Evolutionary conservation across 768 basidiomycete species (phyloP), one percentile per base, ranked within the genome.

Genomic region (Trametes elegans): DNA sequence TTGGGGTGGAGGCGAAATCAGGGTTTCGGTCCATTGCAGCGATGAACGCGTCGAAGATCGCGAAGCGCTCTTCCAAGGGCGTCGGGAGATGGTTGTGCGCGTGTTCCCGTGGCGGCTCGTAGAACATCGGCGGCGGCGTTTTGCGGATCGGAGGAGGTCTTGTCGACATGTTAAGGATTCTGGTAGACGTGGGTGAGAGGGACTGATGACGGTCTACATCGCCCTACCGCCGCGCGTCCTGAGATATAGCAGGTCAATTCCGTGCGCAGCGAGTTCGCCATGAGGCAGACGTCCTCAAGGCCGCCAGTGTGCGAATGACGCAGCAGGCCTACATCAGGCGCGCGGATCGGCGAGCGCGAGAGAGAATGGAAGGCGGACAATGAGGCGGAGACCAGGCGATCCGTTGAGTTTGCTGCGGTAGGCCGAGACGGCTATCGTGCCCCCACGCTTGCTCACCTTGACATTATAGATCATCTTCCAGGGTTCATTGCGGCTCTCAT

Each of bases 1-100:
- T 49, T 26, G 46, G 13, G 11, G 26, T n/a, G 51, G 26, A 21
- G n/a, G 32, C 18, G n/a, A n/a, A n/a, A 28, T 44, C 38, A 5
- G 42, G 21, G 34, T 38, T 14, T 36, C 36, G 34, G 34, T 41
- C 36, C 51, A 53, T 53, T 42, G 44, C 34, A 14, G 19, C 42
- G 18, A 19, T 16, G 34, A 53, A 53, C n/a, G 51, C 35, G 24
- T 53, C 51, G 35, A 53, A 44, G 26, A 53, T 35, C n/a, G 42
- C 42, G 42, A 53, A 53, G 34, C 51, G 51, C 42, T 53, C 51
- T 44, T 36, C n/a, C 13, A 53, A 27, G 26, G 51, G 31, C 2
- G 19, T 53, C 3, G 43, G 3, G 7, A 34, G 42, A 26, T 38
- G 23, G 34, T 44, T 27, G 51, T 14, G 6, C n/a, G 24, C 11